Evolutionary conservation across 352 stramenopile species (phyloP).

Genomic region (Globisporangium emineosum): DNA sequence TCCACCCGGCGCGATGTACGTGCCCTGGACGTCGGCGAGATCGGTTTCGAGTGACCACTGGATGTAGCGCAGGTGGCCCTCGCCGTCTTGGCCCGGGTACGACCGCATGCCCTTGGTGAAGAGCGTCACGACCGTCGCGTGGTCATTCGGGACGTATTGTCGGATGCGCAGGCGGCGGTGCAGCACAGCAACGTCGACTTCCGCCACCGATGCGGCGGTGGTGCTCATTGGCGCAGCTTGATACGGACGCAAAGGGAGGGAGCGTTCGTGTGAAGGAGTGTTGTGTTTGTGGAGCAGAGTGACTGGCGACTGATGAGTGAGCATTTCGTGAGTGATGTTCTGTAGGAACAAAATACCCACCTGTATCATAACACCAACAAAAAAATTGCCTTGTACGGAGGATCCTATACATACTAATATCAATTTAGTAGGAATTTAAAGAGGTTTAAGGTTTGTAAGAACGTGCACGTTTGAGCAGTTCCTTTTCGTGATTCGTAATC

Average conservation of each 20-base stretch:
- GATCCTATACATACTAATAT: too few relatives aligned
- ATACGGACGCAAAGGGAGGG: too few relatives aligned
- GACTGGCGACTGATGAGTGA: conserved; percentile 1
- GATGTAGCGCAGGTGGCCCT: conserved; percentile 21
- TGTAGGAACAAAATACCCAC: not conserved
- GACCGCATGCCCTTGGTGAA: conserved; percentile 13
- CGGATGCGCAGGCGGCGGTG: conserved; percentile 20
- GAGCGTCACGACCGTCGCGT: conserved; percentile 18
- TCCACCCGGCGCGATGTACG: conserved; percentile 28
- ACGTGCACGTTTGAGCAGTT: not conserved
- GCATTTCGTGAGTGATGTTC: conserved; percentile 4
- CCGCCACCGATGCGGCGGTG: not conserved
- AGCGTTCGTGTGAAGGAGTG: too few relatives aligned
- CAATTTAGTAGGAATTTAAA: too few relatives aligned
- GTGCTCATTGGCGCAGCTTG: not conserved
- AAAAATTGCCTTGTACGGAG: too few relatives aligned
- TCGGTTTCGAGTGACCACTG: conserved; percentile 25
- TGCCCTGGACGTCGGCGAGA: conserved; percentile 29
- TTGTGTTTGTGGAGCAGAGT: not conserved
- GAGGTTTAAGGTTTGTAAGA: not conserved
- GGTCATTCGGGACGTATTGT: conserved; percentile 21
- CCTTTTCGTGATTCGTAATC: not conserved
- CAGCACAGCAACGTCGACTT: not conserved
- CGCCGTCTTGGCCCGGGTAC: conserved; percentile 12
- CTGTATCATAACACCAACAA: not conserved